Base-by-base conservation (phyloP, 345 rosid genomes). In the Bretschneidera sinensis region DNA sequence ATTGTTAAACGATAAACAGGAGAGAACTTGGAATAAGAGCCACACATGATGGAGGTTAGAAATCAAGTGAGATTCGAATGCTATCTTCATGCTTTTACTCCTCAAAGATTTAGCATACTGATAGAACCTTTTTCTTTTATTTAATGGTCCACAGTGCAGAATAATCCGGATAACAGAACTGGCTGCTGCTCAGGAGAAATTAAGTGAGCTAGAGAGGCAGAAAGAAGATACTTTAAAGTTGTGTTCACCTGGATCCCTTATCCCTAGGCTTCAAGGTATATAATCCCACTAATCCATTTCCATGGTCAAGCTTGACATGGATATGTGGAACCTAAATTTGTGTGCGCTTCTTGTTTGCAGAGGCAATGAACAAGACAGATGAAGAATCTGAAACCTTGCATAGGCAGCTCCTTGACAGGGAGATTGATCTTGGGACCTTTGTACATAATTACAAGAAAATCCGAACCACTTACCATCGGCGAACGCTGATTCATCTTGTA, bases 91-190 rank as follows among this genome's bases (percentile, higher is more conserved):
- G 7, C 19, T 31, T 17, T 20, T 23, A n/a, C n/a, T n/a, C n/a
- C 49, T 35, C 48, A 57, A 31, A 17, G 14, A 35, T 25, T 6
- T 2, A 23, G 21, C 31, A 8, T 1, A 25, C 49, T 51, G 13
- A 55, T n/a, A n/a, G n/a, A 19, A 57, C 9, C 19, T 25, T 24
- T 24, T 23, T 49, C 60, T 54, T 57, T 20, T 31, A n/a, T 24
- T 39, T 23, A 17, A 6, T 17, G 51, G 17, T 66, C 53, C 60
- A 58, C 92, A 92, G 98, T 85, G 97, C 76, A 78, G 76, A 70
- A 89, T 92, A 21, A 92, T 92, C 64, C 86, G 97, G 57, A 92
- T 96, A 57, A 83, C 91, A 24, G 97, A 89, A 77, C 67, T 92
- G 56, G 97, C 98, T 23, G 69, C 98, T 57, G 91, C 96, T 14